Percentiles rank a stretch among this genome's conserved stretches.
Evolutionary conservation across 225 moss, liverwort and hornwort species (phyloP).

Genomic region (Pleurozium schreberi): DNA sequence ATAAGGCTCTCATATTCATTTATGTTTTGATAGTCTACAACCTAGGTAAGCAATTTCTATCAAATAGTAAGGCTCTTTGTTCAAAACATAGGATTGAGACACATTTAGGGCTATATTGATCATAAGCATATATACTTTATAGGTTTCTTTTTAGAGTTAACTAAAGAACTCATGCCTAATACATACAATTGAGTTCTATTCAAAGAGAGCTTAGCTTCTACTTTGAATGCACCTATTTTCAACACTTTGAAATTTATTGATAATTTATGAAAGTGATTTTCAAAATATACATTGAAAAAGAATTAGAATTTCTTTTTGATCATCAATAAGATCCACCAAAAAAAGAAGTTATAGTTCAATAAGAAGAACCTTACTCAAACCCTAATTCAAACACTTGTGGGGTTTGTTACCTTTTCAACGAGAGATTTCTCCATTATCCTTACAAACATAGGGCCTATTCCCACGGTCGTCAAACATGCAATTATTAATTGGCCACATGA

Average conservation of each 20-base stretch:
- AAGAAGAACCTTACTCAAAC: not conserved
- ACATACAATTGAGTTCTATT: not conserved
- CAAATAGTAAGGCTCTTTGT: too few species aligned
- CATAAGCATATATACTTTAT: too few species aligned
- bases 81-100: not conserved
- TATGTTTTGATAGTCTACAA: too few species aligned
- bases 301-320: not conserved
- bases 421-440: not conserved
- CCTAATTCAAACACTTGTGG: not conserved
- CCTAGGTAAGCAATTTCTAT: fast-evolving
- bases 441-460: not conserved
- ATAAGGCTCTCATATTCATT: not conserved
- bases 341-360: not conserved
- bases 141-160: too few species aligned
- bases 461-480: too few species aligned
- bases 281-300: too few species aligned
- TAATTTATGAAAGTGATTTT: not conserved
- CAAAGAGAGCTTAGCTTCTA: not conserved
- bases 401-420: not conserved
- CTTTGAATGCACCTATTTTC: not conserved
- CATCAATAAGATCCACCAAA: not conserved
- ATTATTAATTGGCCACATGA: not conserved
- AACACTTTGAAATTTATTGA: too few species aligned
- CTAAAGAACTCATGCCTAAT: not conserved
- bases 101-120: not conserved